Evolutionary conservation across 805 yeast genomes (phyloP).

Genomic region (Dipodascopsis uninucleata): DNA sequence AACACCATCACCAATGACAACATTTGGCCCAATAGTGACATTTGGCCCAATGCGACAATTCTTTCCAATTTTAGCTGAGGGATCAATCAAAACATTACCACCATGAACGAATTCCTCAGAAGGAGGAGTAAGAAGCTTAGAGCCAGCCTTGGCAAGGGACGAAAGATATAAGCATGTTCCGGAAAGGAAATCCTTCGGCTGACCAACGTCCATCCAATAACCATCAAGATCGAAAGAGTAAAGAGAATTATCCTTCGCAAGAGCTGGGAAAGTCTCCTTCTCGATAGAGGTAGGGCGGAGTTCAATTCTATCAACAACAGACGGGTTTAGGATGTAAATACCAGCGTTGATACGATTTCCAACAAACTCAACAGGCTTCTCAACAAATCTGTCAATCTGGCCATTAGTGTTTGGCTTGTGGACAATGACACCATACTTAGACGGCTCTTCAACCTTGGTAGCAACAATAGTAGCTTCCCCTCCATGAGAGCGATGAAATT

Average conservation of each 20-base stretch:
- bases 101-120: conserved; percentile 73
- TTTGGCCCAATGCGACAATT: conserved; percentile 97
- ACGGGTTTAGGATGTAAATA: conserved; percentile 95
- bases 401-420: conserved; percentile 93
- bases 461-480: conserved; percentile 98
- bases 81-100: conserved; percentile 91
- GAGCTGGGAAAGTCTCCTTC: conserved; percentile 97
- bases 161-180: conserved; percentile 91
- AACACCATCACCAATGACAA: conserved; percentile 94
- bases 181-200: conserved; percentile 97
- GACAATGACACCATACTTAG: conserved; percentile 99
- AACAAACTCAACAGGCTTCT: conserved; percentile 98
- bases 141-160: conserved; percentile 75
- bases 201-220: conserved; percentile 99
- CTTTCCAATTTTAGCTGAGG: conserved; percentile 89
- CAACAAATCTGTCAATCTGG: conserved; percentile 97
- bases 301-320: conserved; percentile 93
- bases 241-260: conserved; percentile 82
- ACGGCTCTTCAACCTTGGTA: conserved; percentile 99
- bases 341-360: conserved; percentile 99
- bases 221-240: conserved; percentile 98
- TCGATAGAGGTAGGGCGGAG: conserved; percentile 98
- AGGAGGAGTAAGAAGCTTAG: conserved; percentile 59
- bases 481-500: conserved; percentile 92
- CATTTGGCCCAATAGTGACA: conserved; percentile 96